phyloP scores from a whole-genome alignment of 768 basidiomycete genomes.

The Russula brevipes region DNA sequence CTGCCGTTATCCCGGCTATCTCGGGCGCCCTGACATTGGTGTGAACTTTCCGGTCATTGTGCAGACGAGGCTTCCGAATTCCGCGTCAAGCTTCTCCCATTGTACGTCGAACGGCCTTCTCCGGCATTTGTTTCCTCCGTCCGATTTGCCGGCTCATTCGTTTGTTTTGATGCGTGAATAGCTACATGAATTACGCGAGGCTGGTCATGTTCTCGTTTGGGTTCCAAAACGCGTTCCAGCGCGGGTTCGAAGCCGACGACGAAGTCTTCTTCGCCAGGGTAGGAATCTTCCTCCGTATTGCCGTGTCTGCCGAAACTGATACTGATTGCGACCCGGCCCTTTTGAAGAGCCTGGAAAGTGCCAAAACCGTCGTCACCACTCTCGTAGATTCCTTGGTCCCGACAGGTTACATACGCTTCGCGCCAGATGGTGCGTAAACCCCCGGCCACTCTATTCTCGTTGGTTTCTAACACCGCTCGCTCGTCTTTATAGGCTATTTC shows the following conservation, averaged over 20 bases:
- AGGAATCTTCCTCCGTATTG: slow-evolving; percentile 6
- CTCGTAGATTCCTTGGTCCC: slow-evolving; percentile 23
- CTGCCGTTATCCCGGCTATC: not conserved
- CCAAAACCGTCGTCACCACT: slow-evolving; percentile 20
- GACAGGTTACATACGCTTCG: slow-evolving; percentile 30
- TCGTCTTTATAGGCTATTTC: slow-evolving; percentile 17
- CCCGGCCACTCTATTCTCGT: not conserved
- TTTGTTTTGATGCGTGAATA: not conserved
- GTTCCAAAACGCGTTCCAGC: slow-evolving; percentile 37
- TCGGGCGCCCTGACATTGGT: not conserved
- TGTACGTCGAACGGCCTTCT: slow-evolving; percentile 32
- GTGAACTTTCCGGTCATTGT: not conserved
- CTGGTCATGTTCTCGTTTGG: slow-evolving; percentile 41
- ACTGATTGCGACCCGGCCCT: not conserved
- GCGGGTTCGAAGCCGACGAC: slow-evolving; percentile 24
- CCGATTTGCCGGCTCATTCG: not conserved
- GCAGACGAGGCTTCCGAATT: slow-evolving; percentile 21
- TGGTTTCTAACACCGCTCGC: not conserved
- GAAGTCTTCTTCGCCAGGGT: slow-evolving; percentile 31
- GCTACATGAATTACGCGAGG: slow-evolving; percentile 31
- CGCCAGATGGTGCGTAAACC: slow-evolving; percentile 26
- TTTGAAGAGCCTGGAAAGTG: slow-evolving; percentile 20
- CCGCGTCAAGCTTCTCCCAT: slow-evolving; percentile 32
- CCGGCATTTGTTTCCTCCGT: not conserved
- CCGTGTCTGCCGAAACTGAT: slow-evolving; percentile 3